These are phyloP conservation scores for Penicillium daleae DNA, from an alignment of 495 filamentous ascomycete genomes.

Conservation along the genomic window DNA sequence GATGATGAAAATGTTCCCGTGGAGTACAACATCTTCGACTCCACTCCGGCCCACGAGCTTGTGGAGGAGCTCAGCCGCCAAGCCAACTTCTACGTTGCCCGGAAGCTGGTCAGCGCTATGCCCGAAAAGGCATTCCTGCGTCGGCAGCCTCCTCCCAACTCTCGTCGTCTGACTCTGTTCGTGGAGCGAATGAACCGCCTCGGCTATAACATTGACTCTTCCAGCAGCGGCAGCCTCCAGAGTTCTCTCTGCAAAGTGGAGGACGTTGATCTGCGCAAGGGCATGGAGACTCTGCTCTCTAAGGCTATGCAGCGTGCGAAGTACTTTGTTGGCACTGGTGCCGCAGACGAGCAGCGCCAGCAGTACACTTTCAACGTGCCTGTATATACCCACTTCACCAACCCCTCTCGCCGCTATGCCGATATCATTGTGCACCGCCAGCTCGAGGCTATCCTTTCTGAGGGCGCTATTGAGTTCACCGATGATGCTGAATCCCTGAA, in stretches of 20 bases:
- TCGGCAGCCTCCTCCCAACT: conserved; percentile 81
- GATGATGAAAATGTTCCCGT: conserved; percentile 98
- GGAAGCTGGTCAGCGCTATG: conserved; percentile 75
- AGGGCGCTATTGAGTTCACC: conserved; percentile 79
- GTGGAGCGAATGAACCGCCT: conserved; percentile 90
- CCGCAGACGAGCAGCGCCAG: conserved; percentile 69
- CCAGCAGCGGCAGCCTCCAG: conserved; percentile 87
- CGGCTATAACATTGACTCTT: conserved; percentile 83
- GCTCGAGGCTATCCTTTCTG: conserved; percentile 83
- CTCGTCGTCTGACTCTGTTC: conserved; percentile 86
- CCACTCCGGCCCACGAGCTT: conserved; percentile 84
- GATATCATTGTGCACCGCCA: conserved; percentile 96
- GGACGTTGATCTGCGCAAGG: conserved; percentile 86
- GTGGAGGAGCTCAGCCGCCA: conserved; percentile 94
- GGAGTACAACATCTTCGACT: conserved; percentile 94
- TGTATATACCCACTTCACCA: conserved; percentile 96
- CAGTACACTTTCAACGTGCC: conserved; percentile 94
- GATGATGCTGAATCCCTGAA: conserved; percentile 86
- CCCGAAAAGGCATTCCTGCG: conserved; percentile 93
- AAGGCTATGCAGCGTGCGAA: conserved; percentile 97
- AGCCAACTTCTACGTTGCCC: conserved; percentile 84
- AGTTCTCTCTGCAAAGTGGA: conserved; percentile 91
- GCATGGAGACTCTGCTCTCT: conserved; percentile 92
- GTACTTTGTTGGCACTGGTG: conserved; percentile 82
- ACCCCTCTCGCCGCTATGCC: conserved; percentile 90